Evolutionary conservation across 345 rosid genomes (phyloP).

Genomic region (Camelina laxa): DNA sequence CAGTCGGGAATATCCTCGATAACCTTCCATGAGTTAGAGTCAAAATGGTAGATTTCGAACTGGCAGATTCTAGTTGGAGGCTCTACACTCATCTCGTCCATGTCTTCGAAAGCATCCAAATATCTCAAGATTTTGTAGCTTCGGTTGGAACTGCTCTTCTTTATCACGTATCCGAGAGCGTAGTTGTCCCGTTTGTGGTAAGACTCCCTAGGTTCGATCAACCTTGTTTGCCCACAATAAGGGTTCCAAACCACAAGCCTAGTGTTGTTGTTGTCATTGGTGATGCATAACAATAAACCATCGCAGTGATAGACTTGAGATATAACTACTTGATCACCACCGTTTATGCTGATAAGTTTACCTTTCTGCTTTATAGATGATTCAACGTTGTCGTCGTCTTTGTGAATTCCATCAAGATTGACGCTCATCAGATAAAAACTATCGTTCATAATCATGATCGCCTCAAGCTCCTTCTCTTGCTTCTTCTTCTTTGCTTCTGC

Average conservation of each 20-base stretch:
- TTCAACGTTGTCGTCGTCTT: neutral
- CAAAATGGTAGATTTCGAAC: neutral
- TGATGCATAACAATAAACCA: slow-evolving; percentile 23
- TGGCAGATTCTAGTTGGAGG: neutral
- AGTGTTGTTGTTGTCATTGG: neutral
- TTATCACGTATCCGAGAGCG: slow-evolving; percentile 2
- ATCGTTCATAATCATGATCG: neutral
- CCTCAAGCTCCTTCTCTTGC: neutral
- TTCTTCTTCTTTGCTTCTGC: neutral
- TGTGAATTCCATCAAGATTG: neutral
- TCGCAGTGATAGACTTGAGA: neutral
- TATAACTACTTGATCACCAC: neutral
- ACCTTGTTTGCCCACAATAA: neutral
- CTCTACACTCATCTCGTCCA: neutral
- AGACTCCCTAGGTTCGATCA: neutral
- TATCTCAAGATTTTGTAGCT: slow-evolving; percentile 10
- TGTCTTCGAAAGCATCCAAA: neutral
- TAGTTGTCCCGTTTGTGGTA: neutral
- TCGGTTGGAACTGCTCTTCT: neutral
- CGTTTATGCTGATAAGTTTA: neutral
- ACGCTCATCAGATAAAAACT: neutral
- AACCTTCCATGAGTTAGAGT: neutral
- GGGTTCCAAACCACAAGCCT: slow-evolving; percentile 22
- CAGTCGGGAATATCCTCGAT: neutral
- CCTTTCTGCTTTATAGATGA: neutral